Evolutionary conservation across 2,329 filamentous ascomycete genomes (phyloP).

Genomic region (Diplocarpon mali): DNA sequence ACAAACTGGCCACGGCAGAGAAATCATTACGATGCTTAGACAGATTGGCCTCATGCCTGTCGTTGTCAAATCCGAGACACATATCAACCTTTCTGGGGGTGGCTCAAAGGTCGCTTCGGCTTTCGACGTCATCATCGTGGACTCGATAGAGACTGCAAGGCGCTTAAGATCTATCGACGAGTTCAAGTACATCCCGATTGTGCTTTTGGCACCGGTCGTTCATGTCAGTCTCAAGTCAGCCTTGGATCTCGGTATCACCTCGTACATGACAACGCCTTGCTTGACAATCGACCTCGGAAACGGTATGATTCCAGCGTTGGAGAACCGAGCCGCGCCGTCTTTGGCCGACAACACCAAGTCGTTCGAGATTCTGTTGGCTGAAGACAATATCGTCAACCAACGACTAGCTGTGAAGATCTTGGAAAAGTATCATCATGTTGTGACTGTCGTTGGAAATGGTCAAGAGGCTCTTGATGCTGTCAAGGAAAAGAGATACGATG

Average conservation of each 20-base stretch:
- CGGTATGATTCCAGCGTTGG: constrained; percentile 88
- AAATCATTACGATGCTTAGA: constrained; percentile 68
- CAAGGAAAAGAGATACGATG: constrained; percentile 85
- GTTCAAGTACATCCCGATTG: constrained; percentile 96
- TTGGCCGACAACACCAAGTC: constrained; percentile 90
- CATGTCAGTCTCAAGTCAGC: constrained; percentile 90
- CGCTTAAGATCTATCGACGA: constrained; percentile 78
- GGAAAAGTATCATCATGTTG: constrained; percentile 88
- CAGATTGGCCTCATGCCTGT: constrained; percentile 71
- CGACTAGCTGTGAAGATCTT: constrained; percentile 91
- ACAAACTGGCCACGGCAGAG: constrained; percentile 62
- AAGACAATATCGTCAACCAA: constrained; percentile 97
- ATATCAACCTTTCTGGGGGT: constrained; percentile 45
- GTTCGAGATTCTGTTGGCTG: constrained; percentile 87
- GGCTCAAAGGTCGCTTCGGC: constrained; percentile 35
- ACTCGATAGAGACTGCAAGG: constrained; percentile 84
- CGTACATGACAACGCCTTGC: constrained; percentile 97
- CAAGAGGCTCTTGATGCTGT: constrained; percentile 88
- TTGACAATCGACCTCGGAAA: constrained; percentile 89
- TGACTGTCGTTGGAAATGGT: constrained; percentile 90
- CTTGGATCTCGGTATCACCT: constrained; percentile 91
- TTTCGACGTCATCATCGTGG: constrained; percentile 93
- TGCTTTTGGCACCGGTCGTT: constrained; percentile 78
- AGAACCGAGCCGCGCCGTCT: constrained; percentile 83
- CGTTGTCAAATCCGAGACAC: constrained; percentile 72